Percentiles rank a stretch among this genome's conserved stretches.
Conservation (phyloP, 31 red algal genomes). For the Odonthalia washingtoniensis region DNA sequence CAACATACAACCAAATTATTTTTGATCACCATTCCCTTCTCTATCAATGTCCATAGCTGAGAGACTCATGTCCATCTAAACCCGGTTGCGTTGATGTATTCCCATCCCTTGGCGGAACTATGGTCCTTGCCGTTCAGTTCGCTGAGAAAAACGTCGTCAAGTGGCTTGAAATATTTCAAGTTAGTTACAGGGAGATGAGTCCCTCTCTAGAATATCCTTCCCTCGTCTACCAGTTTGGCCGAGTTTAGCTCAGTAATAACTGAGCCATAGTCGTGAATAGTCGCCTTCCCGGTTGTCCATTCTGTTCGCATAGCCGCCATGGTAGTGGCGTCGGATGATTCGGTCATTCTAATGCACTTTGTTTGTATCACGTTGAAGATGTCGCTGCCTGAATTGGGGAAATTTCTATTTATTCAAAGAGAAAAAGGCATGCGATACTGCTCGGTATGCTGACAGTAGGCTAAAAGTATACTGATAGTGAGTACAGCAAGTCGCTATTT, state of each 20-base stretch:
- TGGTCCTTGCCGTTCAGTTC: conserved; percentile 34
- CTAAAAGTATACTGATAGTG: no score
- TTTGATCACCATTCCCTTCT: neutral
- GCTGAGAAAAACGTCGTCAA: conserved; percentile 30
- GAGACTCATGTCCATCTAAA: conserved; percentile 43
- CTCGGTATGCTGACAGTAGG: no score
- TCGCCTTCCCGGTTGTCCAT: conserved; percentile 27
- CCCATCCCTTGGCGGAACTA: conserved; percentile 39
- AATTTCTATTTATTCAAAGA: neutral
- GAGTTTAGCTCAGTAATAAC: conserved; percentile 47
- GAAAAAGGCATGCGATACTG: conserved; percentile 45
- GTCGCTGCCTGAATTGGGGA: conserved; percentile 2
- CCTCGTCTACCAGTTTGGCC: conserved; percentile 40
- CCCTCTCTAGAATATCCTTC: conserved; percentile 35
- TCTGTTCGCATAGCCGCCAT: neutral
- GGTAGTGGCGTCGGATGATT: neutral
- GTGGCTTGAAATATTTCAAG: conserved; percentile 44
- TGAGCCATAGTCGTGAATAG: neutral
- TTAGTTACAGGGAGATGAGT: conserved; percentile 41
- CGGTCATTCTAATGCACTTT: neutral
- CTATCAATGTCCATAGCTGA: conserved; percentile 10
- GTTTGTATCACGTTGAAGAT: neutral
- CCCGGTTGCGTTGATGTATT: conserved; percentile 47
- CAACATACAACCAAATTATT: neutral
- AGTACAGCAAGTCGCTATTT: no score